Percentiles rank a stretch among this genome's conserved stretches.
These are phyloP conservation scores for Pistacia atlantica DNA, from an alignment of 345 rosid genomes.

Conservation along the genomic window DNA sequence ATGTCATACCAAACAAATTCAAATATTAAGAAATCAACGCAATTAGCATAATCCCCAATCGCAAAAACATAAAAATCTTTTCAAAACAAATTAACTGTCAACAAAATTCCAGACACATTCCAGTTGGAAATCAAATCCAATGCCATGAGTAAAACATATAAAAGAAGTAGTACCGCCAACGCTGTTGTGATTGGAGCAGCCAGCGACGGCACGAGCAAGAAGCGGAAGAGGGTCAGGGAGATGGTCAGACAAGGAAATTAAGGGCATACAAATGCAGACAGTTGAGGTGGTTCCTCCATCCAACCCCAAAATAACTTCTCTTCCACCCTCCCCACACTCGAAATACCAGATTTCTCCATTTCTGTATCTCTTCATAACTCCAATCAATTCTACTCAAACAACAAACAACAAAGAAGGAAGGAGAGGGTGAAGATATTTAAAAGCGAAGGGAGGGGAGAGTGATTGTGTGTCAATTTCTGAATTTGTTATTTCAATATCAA, in stretches of 20 bases:
- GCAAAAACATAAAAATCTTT: neutral
- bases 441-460: neutral
- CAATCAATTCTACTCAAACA: conserved; percentile 1
- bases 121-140: neutral
- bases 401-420: neutral
- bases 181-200: conserved; percentile 76
- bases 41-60: neutral
- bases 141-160: neutral
- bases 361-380: conserved; percentile 54
- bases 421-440: neutral
- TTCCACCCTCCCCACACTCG: conserved; percentile 30
- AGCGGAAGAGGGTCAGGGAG: conserved; percentile 57
- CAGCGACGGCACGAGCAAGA: conserved; percentile 65
- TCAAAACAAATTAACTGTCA: neutral
- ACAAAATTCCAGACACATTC: neutral
- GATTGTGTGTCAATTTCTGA: neutral
- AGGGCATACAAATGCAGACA: conserved; percentile 68
- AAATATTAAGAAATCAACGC: no score
- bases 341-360: conserved; percentile 73
- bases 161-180: conserved; percentile 49
- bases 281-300: conserved; percentile 77
- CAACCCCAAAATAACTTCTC: conserved; percentile 58
- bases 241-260: conserved; percentile 35
- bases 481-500: neutral
- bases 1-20: no score